Percentiles rank a stretch among this genome's conserved stretches.
These are phyloP conservation scores for Lecanosticta acicola DNA, from an alignment of 2,329 filamentous ascomycete genomes.

Conservation along the genomic window DNA sequence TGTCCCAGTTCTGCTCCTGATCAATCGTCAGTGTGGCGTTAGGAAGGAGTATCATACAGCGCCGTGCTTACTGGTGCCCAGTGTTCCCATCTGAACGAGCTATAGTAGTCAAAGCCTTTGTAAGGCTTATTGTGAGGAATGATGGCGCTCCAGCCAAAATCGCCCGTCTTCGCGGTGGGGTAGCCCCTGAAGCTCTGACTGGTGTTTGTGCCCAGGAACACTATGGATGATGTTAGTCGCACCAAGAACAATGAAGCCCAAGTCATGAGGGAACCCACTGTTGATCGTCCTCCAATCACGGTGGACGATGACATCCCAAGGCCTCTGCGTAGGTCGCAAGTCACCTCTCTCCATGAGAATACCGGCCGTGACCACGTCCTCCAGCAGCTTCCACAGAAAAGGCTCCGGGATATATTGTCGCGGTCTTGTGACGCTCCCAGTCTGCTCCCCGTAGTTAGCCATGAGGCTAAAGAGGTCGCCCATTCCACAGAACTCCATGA, in stretches of 20 bases:
- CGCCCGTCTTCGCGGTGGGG: constrained; percentile 1
- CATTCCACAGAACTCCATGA: constrained; percentile 5
- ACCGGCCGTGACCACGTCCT: constrained; percentile 12
- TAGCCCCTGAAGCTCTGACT: background rate
- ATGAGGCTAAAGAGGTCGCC: background rate
- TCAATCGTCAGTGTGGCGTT: too few relatives aligned
- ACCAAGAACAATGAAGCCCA: too few relatives aligned
- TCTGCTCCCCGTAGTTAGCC: background rate
- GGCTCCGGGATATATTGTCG: background rate
- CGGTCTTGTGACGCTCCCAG: background rate
- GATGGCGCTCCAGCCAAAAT: background rate
- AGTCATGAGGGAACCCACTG: too few relatives aligned
- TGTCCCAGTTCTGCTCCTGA: background rate
- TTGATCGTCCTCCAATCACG: constrained; percentile 14
- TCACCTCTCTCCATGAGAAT: constrained; percentile 13
- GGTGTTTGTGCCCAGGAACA: constrained; percentile 3
- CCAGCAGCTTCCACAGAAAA: constrained; percentile 17
- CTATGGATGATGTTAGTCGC: too few relatives aligned
- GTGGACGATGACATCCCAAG: constrained; percentile 14
- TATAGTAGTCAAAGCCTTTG: background rate
- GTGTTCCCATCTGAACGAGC: background rate
- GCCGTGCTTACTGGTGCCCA: background rate
- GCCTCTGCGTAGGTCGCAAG: background rate
- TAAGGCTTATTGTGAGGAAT: background rate
- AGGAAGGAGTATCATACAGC: background rate